phyloP scores from a whole-genome alignment of 164 flowering plant genomes.

The Stephania japonica region DNA sequence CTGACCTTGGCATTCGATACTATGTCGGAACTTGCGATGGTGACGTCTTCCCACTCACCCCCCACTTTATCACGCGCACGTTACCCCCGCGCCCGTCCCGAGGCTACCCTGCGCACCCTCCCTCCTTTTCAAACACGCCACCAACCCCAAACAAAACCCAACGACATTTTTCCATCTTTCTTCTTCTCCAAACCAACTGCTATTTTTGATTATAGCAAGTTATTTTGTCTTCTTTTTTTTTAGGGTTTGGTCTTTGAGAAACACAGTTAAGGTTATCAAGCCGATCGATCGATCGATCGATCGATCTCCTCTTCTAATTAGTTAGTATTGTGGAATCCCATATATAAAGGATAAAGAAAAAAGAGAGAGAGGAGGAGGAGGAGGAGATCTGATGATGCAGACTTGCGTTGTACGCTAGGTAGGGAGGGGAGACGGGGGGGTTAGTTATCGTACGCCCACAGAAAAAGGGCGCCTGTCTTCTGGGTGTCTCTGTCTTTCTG shows the following conservation, averaged over 20 bases:
- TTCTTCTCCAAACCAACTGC: background rate
- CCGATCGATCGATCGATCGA: no score
- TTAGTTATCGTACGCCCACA: conserved; percentile 18
- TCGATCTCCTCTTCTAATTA: no score
- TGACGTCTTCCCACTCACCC: conserved; percentile 25
- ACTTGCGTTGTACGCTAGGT: conserved; percentile 13
- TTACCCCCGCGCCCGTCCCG: conserved; percentile 17
- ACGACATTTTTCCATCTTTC: background rate
- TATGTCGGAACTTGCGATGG: conserved; percentile 30
- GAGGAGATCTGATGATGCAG: no score
- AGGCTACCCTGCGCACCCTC: background rate
- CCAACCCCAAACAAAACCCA: background rate
- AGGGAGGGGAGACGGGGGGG: no score
- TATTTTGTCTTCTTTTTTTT: no score
- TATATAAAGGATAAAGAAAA: background rate
- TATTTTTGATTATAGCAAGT: no score
- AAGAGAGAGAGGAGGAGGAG: background rate
- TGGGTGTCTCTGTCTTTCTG: no score
- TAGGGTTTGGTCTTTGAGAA: no score
- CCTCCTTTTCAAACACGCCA: background rate
- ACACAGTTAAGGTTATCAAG: no score
- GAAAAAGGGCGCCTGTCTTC: background rate
- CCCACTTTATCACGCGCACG: conserved; percentile 31
- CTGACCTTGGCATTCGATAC: conserved; percentile 27
- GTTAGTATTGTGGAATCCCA: no score